Percentiles rank a stretch among this genome's conserved stretches.
Conservation (phyloP, 768 basidiomycete genomes). For the Suillus americanus region DNA sequence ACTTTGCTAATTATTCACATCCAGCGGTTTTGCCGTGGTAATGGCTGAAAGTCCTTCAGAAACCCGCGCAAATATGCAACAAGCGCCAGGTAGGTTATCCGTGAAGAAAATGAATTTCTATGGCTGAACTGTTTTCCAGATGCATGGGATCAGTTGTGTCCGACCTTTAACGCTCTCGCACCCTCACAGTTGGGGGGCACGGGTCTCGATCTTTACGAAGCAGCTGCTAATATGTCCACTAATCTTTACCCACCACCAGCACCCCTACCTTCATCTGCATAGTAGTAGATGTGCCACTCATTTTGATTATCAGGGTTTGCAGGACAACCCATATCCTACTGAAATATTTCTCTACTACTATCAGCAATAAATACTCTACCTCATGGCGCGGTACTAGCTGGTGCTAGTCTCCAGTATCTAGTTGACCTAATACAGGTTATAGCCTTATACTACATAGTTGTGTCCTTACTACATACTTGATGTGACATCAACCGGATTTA, state of each 20-base stretch:
- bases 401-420: neutral
- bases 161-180: slow-evolving; percentile 18
- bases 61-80: neutral
- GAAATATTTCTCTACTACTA: neutral
- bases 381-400: neutral
- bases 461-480: neutral
- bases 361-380: neutral
- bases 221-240: slow-evolving; percentile 19
- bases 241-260: slow-evolving; percentile 11
- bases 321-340: neutral
- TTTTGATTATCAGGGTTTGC: neutral
- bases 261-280: neutral
- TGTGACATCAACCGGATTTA: neutral
- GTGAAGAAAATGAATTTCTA: neutral
- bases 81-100: neutral
- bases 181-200: slow-evolving; percentile 16
- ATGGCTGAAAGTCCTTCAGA: slow-evolving; percentile 26
- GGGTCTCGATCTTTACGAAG: slow-evolving; percentile 15
- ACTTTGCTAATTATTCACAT: neutral
- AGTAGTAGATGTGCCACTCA: neutral
- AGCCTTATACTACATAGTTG: neutral
- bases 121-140: slow-evolving; percentile 9
- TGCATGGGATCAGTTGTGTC: slow-evolving; percentile 27
- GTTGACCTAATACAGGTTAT: neutral
- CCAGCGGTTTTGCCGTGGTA: slow-evolving; percentile 32